These are phyloP conservation scores for Bipolaris gigantea DNA, from an alignment of 2,329 filamentous ascomycete species.

Conservation along the genomic window DNA sequence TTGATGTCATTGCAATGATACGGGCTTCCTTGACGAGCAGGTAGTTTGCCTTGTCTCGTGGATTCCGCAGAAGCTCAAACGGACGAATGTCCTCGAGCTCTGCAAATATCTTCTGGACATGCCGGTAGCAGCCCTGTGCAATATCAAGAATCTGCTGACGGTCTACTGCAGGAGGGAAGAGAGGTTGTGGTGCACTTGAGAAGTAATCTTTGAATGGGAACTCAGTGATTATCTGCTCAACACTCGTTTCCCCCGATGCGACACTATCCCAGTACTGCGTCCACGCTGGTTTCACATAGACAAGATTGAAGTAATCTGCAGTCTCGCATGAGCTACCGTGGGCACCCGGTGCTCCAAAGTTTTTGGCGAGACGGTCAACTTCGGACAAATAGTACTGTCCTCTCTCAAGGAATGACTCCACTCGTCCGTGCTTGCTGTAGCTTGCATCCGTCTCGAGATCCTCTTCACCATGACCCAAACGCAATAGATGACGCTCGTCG, in stretches of 20 bases:
- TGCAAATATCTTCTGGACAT: constrained; percentile 86
- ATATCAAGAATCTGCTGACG: constrained; percentile 73
- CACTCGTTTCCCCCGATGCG: constrained; percentile 58
- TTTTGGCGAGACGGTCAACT: constrained; percentile 81
- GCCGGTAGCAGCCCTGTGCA: constrained; percentile 80
- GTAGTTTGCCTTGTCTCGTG: constrained; percentile 94
- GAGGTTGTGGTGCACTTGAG: constrained; percentile 78
- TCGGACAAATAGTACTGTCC: constrained; percentile 76
- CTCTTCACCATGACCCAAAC: constrained; percentile 92
- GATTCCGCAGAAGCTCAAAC: constrained; percentile 88
- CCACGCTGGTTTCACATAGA: constrained; percentile 90
- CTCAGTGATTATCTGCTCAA: constrained; percentile 65
- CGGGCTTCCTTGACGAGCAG: constrained; percentile 93
- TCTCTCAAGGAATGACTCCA: constrained; percentile 93
- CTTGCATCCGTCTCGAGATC: constrained; percentile 83
- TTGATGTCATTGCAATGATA: constrained; percentile 98
- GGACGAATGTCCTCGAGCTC: constrained; percentile 91
- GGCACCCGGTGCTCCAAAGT: constrained; percentile 85
- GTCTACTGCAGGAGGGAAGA: constrained; percentile 70
- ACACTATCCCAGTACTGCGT: constrained; percentile 74
- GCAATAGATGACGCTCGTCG: constrained; percentile 88
- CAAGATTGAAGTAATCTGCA: constrained; percentile 91
- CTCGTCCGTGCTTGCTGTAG: constrained; percentile 92
- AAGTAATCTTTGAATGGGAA: constrained; percentile 94
- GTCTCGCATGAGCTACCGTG: constrained; percentile 96